Evolutionary conservation across 371 early-diverging fungal species (phyloP), one percentile per base, ranked within the genome.

Genomic region (Parasitella parasitica): DNA sequence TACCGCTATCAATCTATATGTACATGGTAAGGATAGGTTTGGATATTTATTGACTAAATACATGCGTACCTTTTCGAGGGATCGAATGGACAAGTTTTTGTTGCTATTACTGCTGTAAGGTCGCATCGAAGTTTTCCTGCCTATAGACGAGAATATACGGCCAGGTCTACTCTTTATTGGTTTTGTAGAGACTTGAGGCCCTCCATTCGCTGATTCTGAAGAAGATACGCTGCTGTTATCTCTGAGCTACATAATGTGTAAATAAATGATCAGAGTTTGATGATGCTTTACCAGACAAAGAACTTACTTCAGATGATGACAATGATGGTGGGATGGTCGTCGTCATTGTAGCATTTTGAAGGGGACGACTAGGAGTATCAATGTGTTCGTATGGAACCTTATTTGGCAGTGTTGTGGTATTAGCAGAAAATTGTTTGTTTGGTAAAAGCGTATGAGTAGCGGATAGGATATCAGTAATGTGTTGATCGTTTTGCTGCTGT

Each of bases 381-480:
- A 77, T 67, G 34, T 77, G 67, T 16, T 72, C 75, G 43, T 77
- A 77, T 6, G 76, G 62, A n/a, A 41, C 26, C 35, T 38, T 61
- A 6, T 39, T 52, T 34, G 13, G 13, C 18, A 54, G 39, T 43
- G 34, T 13, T 38, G 61, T 46, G 37, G 57, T 13, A 18, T 60
- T 52, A 20, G 49, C 11, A 9, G 56, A 39, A n/a, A 35, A 57
- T 35, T 30, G 59, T 48, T 67, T 65, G 52, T 65, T 71, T 7
- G 80, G 78, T 37, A 77, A 49, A 4, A 74, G 53, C 2, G 74
- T 66, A 22, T 72, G 70, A 20, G 76, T 76, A 16, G 74, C 70
- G 5, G 72, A 72, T 3, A 77, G 26, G 12, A 80, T 65, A 59
- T 80, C 77, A 1, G 72, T 74, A 5, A 57, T 49, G n/a, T n/a